Percentiles rank a stretch among this genome's conserved stretches.
Conservation (phyloP, 139 green algal species). For the Picochlorum sp. region DNA sequence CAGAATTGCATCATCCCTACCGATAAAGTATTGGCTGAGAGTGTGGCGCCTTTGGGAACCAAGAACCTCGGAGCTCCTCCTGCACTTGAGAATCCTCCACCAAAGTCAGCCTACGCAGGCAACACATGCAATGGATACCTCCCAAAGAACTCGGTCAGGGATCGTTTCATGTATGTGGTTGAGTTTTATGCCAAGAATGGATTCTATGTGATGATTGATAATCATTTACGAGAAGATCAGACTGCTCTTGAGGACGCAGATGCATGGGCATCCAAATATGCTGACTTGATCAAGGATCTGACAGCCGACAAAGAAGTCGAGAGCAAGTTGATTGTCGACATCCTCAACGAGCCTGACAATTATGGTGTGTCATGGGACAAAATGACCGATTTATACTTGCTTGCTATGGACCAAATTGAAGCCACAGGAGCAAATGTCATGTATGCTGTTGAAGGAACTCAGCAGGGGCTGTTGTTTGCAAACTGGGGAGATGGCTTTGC, state of each 20-base stretch:
- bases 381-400: neutral
- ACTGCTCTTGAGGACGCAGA: neutral
- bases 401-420: constrained; percentile 17
- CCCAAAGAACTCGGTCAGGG: neutral
- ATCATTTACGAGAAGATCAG: constrained; percentile 21
- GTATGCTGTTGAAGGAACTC: constrained; percentile 17
- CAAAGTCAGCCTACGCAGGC: neutral
- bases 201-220: constrained; percentile 50
- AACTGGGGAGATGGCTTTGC: constrained; percentile 29
- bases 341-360: neutral
- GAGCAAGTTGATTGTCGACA: neutral
- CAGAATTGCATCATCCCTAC: neutral
- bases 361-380: neutral
- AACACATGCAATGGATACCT: constrained; percentile 1
- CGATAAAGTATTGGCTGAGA: neutral
- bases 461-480: constrained; percentile 10
- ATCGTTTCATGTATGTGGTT: constrained; percentile 41
- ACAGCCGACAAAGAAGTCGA: neutral
- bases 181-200: constrained; percentile 39
- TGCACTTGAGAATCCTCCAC: neutral
- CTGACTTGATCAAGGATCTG: constrained; percentile 10
- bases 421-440: neutral
- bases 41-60: neutral
- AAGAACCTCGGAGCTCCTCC: neutral
- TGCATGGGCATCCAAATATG: neutral